Evolutionary conservation across 257 asterid species (phyloP), one percentile per base, ranked within the genome.

Genomic region (Scutellaria barbata): DNA sequence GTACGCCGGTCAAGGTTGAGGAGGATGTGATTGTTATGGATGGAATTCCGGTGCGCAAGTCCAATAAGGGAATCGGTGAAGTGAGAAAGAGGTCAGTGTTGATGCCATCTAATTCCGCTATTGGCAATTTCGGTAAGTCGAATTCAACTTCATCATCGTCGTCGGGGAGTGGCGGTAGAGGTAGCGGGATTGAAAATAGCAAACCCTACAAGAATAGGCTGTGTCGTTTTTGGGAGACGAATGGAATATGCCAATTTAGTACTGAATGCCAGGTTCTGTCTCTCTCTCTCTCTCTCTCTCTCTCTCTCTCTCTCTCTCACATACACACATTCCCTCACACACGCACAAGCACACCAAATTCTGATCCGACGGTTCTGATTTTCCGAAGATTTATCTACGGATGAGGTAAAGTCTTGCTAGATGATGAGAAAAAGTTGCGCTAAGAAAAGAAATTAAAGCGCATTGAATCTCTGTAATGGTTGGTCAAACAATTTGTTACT

Each of bases 11-110:
- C 54, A 87, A 86, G 77, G 80, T 82, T 10, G 93, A 87, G 87
- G 96, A 92, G 79, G 96, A 86, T 52, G 96, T 87, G 50, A 74
- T 89, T 48, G 93, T 92, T 25, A 89, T 89, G 93, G 95, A 89
- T 75, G 95, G 96, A 64, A 81, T 89, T 81, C 87, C 87, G 43
- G 82, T 88, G 68, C 54, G 70, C 9, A 81, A 81, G 66, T 66
- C 80, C 76, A 75, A 69, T 17, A 79, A 69, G 61, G 63, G 63
- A 48, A 48, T 66, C 67, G 53, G 82, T 10, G 80, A 79, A 48
- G 25, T 22, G 12, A 83, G 81, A 71, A 39, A 51, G 83, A 79
- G 84, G 70, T 20, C 74, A 18, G 63, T 83, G 33, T 46, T 60
- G 57, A 25, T 68, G 56, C 50, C 86, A 51, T 75, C 77, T 8